Evolutionary conservation across 305 asterid species (phyloP), one percentile per base, ranked within the genome.

Genomic region (Solanum hybrid): DNA sequence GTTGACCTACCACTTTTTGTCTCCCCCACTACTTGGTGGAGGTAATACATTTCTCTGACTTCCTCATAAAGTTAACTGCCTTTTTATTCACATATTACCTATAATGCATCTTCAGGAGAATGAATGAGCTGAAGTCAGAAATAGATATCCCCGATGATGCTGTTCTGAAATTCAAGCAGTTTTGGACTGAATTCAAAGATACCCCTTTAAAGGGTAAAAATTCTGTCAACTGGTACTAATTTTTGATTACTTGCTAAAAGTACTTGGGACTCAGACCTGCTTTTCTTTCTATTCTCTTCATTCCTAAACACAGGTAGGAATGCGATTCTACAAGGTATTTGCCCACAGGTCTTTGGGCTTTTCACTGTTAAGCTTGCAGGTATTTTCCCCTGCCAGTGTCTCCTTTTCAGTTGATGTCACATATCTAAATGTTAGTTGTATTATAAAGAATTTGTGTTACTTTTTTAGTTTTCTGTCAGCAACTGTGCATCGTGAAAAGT

Each of bases 321-420:
- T 91, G 98, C 96, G 56, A 95, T 97, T 93, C 97, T 97, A 66
- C 94, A 93, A 75, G 98, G 95, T 81, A 93, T 97, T 91, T 97
- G 99, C 90, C 99, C 99, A 8, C 99, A 97, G 94, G 94, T 97
- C 90, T 97, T 95, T 89, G 99, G 99, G 88, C 99, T 97, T 92
- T 97, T 97, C 91, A 95, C 99, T 34, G 99, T 97, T 90, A 97
- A 97, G 94, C 98, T 97, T 91, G 98, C 99, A 92, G 99, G 99
- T 97, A 93, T 27, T 40, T 75, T 72, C 90, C 82, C 89, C 82
- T 89, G 38, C 78, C 24, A 85, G 89, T 86, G 35, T 60, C 45
- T 88, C 51, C 35, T 31, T 38, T 51, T 89, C 84, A 45, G 86
- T 34, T 32, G 42, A 45, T 84, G 77, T 56, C 76, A 56, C 42